These are phyloP conservation scores for Musa troglodytarum DNA, from an alignment of 176 grass and related monocot species.

Conservation along the genomic window DNA sequence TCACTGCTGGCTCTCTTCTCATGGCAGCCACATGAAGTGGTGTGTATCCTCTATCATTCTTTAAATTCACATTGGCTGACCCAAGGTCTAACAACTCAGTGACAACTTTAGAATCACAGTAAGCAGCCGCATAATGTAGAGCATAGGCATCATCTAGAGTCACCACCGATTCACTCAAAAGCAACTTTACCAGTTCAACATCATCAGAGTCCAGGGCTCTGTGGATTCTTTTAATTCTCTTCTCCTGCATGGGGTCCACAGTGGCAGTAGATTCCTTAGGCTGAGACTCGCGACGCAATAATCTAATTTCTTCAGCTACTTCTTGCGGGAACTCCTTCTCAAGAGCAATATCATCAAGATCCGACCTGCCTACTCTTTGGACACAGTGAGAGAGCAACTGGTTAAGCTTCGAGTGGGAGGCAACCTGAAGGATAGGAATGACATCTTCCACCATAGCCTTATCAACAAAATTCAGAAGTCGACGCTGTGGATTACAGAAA, in stretches of 20 bases:
- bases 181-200: slow-evolving; percentile 90
- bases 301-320: slow-evolving; percentile 51
- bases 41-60: slow-evolving; percentile 65
- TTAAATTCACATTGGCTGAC: slow-evolving; percentile 77
- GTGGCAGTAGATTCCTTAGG: slow-evolving; percentile 23
- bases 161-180: slow-evolving; percentile 82
- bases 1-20: slow-evolving; percentile 83
- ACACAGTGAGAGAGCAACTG: slow-evolving; percentile 58
- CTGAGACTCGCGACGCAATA: slow-evolving; percentile 30
- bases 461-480: slow-evolving; percentile 86
- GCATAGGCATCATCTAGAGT: slow-evolving; percentile 84
- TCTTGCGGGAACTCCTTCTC: slow-evolving; percentile 62
- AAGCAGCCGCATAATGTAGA: slow-evolving; percentile 75
- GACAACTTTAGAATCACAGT: slow-evolving; percentile 84
- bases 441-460: slow-evolving; percentile 87
- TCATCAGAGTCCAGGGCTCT: slow-evolving; percentile 89
- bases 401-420: slow-evolving; percentile 49
- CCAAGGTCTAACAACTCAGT: slow-evolving; percentile 59
- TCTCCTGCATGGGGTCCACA: slow-evolving; percentile 53
- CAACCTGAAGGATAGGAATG: slow-evolving; percentile 70
- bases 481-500: slow-evolving; percentile 42
- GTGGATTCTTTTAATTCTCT: slow-evolving; percentile 75
- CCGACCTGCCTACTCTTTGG: slow-evolving; percentile 68
- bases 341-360: slow-evolving; percentile 67
- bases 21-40: slow-evolving; percentile 87